Evolutionary conservation across 1,139 yeast species (phyloP).

Genomic region (Arxiozyma slooffiae): DNA sequence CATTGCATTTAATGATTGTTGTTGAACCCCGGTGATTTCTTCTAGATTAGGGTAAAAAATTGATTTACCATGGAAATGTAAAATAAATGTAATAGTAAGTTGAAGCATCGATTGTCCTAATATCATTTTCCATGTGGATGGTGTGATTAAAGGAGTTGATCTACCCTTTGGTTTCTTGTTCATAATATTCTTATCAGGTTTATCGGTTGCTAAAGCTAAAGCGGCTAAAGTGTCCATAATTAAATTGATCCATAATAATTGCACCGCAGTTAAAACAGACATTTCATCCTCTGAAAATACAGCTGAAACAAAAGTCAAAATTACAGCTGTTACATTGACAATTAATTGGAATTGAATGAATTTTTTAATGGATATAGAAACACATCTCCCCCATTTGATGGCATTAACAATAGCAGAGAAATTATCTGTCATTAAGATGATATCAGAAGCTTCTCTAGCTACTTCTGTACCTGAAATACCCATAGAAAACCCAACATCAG

Average conservation of each 20-base stretch:
- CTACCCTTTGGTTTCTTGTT: constrained; percentile 82
- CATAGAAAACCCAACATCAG: constrained; percentile 92
- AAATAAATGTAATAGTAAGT: constrained; percentile 61
- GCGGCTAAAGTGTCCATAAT: constrained; percentile 99
- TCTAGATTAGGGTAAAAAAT: constrained; percentile 45
- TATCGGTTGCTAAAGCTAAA: constrained; percentile 92
- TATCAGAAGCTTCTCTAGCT: constrained; percentile 92
- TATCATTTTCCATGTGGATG: constrained; percentile 98
- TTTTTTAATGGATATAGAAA: constrained; percentile 85
- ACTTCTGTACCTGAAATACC: constrained; percentile 92
- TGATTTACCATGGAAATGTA: constrained; percentile 67
- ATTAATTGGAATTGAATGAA: constrained; percentile 94
- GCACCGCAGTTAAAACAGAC: constrained; percentile 93
- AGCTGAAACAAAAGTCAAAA: constrained; percentile 86
- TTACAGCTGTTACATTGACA: constrained; percentile 90
- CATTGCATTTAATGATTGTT: constrained; percentile 62
- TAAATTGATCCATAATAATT: constrained; percentile 90
- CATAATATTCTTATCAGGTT: constrained; percentile 75
- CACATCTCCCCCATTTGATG: constrained; percentile 99
- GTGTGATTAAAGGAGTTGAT: constrained; percentile 66
- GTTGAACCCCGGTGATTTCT: constrained; percentile 37
- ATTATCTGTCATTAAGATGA: constrained; percentile 89
- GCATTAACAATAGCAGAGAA: constrained; percentile 93
- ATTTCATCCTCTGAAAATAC: constrained; percentile 69
- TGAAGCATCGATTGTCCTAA: constrained; percentile 77